Evolutionary conservation across 1,139 yeast genomes (phyloP), one percentile per base, ranked within the genome.

Genomic region (Meyerozyma athensensis): DNA sequence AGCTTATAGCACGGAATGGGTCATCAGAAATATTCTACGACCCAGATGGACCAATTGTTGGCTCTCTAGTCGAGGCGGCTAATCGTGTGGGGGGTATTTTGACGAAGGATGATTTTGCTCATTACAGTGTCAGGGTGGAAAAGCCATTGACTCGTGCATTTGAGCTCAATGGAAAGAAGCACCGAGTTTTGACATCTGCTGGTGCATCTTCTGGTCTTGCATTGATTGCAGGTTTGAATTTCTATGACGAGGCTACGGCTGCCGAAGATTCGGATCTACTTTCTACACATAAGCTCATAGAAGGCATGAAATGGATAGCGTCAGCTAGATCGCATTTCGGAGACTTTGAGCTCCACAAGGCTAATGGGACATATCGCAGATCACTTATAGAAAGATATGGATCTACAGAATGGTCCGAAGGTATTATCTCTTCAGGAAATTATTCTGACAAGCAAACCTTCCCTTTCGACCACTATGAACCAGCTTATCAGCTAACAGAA

Each of bases 301-400:
- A 92, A 59, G 65, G 86, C 5, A 87, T 90, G 94, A 90, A 90
- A 59, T 92, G 96, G 96, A 74, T 87, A 73, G 86, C 90, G 1
- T 74, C 94, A 7, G 90, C 84, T 0, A 71, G 97, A 42, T 79
- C 92, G 13, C 74, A 86, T 49, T 70, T 90, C 18, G 97, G 97
- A 1, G 96, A 87, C 50, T 56, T 55, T 13, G 30, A 39, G 3
- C 35, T 38, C 10, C 48, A 56, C 30, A 21, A 36, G 8, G 3
- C 22, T 9, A 43, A 43, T 13, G 39, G 35, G 21, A 43, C 55
- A 0, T 55, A 52, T 38, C 45, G 50, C 43, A 30, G 50, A 33
- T 44, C 48, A 6, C 52, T 74, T 22, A 59, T 66, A 28, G 38
- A 49, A 0, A 58, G 57, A 36, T 74, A 60, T 39, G 41, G 62